Conservation (phyloP, 495 filamentous ascomycete species). For the Neurospora intermedia region DNA sequence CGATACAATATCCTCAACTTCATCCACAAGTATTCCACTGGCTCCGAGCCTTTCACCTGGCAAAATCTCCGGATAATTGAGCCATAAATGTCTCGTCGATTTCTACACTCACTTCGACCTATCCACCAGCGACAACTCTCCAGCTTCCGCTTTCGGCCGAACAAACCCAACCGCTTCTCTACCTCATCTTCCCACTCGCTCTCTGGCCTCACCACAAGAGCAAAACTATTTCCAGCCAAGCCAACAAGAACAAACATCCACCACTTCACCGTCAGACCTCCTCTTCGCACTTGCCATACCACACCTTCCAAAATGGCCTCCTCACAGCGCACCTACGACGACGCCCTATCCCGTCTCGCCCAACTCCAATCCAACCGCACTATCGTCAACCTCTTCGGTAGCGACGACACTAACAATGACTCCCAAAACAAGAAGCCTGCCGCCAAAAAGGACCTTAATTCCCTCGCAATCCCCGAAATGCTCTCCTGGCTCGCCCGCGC, state of each 20-base stretch:
- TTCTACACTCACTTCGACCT: not conserved
- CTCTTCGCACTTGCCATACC: not conserved
- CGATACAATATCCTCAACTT: not conserved
- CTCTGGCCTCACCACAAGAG: not conserved
- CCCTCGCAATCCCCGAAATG: constrained; percentile 76
- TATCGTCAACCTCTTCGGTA: constrained; percentile 31
- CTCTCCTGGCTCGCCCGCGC: constrained; percentile 65
- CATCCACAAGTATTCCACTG: not conserved
- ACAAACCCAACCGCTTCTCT: not conserved
- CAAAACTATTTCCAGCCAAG: not conserved
- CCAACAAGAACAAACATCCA: not conserved
- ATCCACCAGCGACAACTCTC: not conserved
- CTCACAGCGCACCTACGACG: constrained; percentile 17
- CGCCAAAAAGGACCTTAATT: constrained; percentile 45
- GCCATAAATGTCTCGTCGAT: not conserved
- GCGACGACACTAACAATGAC: not conserved
- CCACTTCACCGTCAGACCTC: not conserved
- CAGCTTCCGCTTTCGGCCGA: not conserved
- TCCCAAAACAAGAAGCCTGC: constrained; percentile 1
- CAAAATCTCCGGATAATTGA: not conserved
- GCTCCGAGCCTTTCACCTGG: not conserved
- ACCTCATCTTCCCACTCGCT: not conserved
- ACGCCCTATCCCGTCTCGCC: constrained; percentile 45
- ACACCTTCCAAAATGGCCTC: constrained; percentile 5
- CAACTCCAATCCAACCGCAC: constrained; percentile 67